Evolutionary conservation across 345 rosid genomes (phyloP), one percentile per base, ranked within the genome.

Genomic region (Brassica rapa): DNA sequence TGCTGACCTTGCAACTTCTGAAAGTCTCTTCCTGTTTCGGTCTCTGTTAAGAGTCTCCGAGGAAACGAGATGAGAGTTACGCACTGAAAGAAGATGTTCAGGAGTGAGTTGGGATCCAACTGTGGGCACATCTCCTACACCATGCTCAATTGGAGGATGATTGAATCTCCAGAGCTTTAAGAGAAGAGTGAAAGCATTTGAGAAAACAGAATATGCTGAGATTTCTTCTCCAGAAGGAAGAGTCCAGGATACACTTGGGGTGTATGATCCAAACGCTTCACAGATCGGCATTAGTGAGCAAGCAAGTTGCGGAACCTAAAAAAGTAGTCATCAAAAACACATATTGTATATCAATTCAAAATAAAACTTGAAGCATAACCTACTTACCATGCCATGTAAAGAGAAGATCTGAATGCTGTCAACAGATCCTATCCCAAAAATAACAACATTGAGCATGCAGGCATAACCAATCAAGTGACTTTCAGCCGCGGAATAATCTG

Each of bases 151-250:
- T 55, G 99, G 99, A 71, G 94, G 93, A 80, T 84, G 96, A 77
- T 93, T 89, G 84, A 93, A 95, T 82, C 93, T 91, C 98, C 98
- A 93, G 33, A 95, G 86, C 86, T 90, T 93, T 80, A 95, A 88
- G 65, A 95, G 91, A 79, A 95, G 94, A 66, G 92, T 84, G 82
- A 95, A 95, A 32, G 98, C 98, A 84, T 84, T 93, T 16, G 98
- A 95, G 82, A 93, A 95, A 62, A 95, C 92, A 12, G 89, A 88
- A 80, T 93, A 92, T 8, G 93, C 90, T 66, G 94, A 88, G 71
- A 93, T 74, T 84, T 89, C 85, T 77, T 91, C 94, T 62, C 94
- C 96, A 0, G 91, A 74, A 62, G 94, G 85, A 55, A 93, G 97
- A 68, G 84, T 82, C 93, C 98, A 90, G 12, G 96, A 86, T 75